Evolutionary conservation across 2,329 filamentous ascomycete genomes (phyloP), one percentile per base, ranked within the genome.

Genomic region (Colletotrichum trifolii): DNA sequence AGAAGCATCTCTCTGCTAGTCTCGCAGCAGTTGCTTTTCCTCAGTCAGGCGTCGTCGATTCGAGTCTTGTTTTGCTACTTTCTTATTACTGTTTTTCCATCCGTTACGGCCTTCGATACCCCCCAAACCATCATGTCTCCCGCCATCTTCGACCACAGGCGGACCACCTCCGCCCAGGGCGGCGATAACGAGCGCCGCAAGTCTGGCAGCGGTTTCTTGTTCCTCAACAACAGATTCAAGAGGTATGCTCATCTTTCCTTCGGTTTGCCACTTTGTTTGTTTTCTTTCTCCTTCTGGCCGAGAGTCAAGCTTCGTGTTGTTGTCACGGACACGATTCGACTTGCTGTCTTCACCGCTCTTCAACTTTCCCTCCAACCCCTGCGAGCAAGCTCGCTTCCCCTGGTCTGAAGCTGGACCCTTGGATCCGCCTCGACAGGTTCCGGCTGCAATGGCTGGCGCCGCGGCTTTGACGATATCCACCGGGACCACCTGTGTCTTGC

Each of bases 201-300:
- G 46, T 65, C 62, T 25, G 60, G 60, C 11, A 65, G 58, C 46
- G 62, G 62, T 42, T 65, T 65, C n/a, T 58, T 65, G 11, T 65
- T 65, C 57, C 35, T 65, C 34, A 65, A 65, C 57, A 65, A 65
- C 57, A 53, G 62, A 15, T 65, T 65, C 62, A 65, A 65, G 50
- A 65, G 62, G 62, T 65, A 55, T 15, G 62, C 15, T 6, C n/a
- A 9, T 50, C 12, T 35, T 13, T 12, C 12, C 25, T n/a, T 49
- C 36, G 12, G 25, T 57, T 7, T 60, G 38, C 34, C 13, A 15
- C 54, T 48, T 59, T 53, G 15, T 60, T 54, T 54, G 11, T 36
- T 61, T 61, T 40, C 7, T 54, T 38, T 40, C 11, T 54, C 38
- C 54, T 13, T 35, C 8, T 33, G 25, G 25, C 9, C 13, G 10